Conservation (phyloP, 371 early-diverging fungal genomes). For the Umbelopsis sp. region DNA sequence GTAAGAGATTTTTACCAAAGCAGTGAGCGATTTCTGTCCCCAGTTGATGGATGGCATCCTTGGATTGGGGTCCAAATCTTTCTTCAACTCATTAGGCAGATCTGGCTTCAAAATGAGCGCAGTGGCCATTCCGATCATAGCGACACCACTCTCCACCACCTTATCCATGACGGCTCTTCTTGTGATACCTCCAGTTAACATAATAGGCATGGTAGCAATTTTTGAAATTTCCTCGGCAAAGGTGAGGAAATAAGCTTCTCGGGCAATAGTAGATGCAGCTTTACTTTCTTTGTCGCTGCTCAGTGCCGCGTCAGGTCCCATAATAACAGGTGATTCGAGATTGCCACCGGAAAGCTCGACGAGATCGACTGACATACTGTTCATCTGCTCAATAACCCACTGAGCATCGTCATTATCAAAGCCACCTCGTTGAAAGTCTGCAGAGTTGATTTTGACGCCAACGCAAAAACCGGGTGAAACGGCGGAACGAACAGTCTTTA, state of each 20-base stretch:
- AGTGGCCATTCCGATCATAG: not conserved
- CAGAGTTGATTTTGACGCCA: not conserved
- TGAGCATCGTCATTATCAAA: not conserved
- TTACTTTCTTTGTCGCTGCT: not conserved
- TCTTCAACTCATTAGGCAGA: not conserved
- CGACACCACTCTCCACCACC: not conserved
- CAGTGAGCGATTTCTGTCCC: not conserved
- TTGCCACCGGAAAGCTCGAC: not conserved
- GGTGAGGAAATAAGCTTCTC: not conserved
- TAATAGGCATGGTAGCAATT: not conserved
- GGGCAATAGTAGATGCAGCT: not conserved
- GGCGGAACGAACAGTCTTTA: conserved; percentile 33
- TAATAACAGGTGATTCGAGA: not conserved
- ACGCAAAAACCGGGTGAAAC: not conserved
- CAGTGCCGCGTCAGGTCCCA: not conserved
- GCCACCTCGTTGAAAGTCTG: not conserved
- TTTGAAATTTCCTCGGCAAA: not conserved
- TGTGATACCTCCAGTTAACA: not conserved
- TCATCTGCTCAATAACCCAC: not conserved
- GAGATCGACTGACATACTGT: not conserved
- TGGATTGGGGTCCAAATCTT: not conserved
- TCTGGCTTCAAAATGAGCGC: not conserved
- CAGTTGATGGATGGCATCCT: not conserved
- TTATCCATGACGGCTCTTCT: not conserved
- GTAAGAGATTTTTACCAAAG: not conserved